Percentiles rank a stretch among this genome's conserved stretches.
These are phyloP conservation scores for Penicillium sclerotigenum DNA, from an alignment of 2,329 filamentous ascomycete species.

Conservation along the genomic window DNA sequence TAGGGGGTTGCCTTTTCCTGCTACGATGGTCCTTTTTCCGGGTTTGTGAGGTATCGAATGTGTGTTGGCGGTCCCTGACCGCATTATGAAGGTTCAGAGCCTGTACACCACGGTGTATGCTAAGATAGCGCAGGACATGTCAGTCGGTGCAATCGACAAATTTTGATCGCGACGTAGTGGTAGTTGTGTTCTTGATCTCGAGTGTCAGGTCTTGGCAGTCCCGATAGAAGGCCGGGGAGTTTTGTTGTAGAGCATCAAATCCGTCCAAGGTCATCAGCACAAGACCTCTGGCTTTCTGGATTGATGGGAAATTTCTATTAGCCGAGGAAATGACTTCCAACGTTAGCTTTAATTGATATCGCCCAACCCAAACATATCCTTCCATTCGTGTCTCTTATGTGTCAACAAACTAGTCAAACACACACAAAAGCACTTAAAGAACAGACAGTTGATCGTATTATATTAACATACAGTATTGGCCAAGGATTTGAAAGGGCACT, in stretches of 20 bases:
- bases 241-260: not conserved
- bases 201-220: not conserved
- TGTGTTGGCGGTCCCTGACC: conserved; percentile 6
- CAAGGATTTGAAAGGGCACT: not conserved
- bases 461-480: not conserved
- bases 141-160: not conserved
- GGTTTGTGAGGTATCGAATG: conserved; percentile 1
- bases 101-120: not conserved
- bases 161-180: not conserved
- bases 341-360: not conserved
- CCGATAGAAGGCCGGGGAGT: not conserved
- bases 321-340: not conserved
- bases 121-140: not conserved
- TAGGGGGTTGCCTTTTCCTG: not conserved
- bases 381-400: not conserved
- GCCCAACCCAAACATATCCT: not conserved
- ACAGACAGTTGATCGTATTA: not conserved
- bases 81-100: not conserved
- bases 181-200: conserved; percentile 5
- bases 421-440: not conserved
- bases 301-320: not conserved
- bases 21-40: conserved; percentile 4
- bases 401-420: not conserved
- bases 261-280: not conserved
- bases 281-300: no score